A percentile compares a stretch with the other conserved stretches of the same genome.
These are phyloP conservation scores for Nigrospora osmanthi DNA, from an alignment of 2,329 filamentous ascomycete genomes.

Conservation along the genomic window DNA sequence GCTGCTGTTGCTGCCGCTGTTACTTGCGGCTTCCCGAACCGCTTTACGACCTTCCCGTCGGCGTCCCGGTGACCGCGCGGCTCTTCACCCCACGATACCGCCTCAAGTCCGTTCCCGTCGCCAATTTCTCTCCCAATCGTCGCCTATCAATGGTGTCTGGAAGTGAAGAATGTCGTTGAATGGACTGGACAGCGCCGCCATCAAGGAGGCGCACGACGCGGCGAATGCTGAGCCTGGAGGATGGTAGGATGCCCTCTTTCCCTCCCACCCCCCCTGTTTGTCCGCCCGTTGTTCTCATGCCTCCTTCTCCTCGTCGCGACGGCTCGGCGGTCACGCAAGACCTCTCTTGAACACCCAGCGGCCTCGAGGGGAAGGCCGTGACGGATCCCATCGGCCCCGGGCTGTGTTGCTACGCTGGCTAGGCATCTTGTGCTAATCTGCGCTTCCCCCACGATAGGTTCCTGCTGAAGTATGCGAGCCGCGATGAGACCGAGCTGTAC, in stretches of 20 bases:
- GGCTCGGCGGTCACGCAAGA: too few relatives aligned
- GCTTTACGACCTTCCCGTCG: too few relatives aligned
- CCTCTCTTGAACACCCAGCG: too few relatives aligned
- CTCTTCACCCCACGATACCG: not conserved
- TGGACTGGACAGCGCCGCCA: slow-evolving; percentile 74
- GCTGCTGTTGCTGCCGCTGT: too few relatives aligned
- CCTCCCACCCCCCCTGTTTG: not conserved
- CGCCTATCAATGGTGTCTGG: slow-evolving; percentile 5
- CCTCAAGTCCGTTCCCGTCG: not conserved
- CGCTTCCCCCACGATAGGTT: slow-evolving; percentile 55
- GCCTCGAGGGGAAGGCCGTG: not conserved
- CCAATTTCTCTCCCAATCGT: slow-evolving; percentile 1
- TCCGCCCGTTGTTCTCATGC: too few relatives aligned
- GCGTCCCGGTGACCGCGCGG: too few relatives aligned
- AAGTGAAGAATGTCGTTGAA: slow-evolving; percentile 74
- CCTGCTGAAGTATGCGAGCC: slow-evolving; percentile 80
- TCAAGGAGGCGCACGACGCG: slow-evolving; percentile 78
- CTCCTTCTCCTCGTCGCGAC: too few relatives aligned
- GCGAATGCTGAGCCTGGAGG: slow-evolving; percentile 78
- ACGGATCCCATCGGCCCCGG: too few relatives aligned
- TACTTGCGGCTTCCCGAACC: too few relatives aligned
- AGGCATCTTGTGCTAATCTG: not conserved
- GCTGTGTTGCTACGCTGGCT: too few relatives aligned
- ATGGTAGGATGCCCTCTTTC: slow-evolving; percentile 59
- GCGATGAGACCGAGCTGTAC: slow-evolving; percentile 80